Conservation (phyloP, 2,329 filamentous ascomycete species). For the Colletotrichum orbiculare region DNA sequence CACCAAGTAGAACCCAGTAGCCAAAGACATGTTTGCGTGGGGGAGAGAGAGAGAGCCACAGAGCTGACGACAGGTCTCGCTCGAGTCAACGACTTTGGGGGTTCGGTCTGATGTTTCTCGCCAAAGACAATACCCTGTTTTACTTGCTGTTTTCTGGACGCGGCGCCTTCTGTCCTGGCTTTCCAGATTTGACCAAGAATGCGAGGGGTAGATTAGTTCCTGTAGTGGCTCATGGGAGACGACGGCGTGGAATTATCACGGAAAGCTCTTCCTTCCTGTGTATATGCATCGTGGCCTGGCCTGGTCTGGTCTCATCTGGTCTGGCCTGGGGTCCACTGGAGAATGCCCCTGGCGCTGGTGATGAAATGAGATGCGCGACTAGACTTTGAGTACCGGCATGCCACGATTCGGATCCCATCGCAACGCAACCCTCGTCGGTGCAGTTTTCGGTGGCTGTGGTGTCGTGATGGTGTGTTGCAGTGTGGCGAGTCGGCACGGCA, state of each 20-base stretch:
- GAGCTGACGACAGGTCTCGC: not conserved
- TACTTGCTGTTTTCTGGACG: too few species aligned
- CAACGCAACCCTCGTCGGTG: too few species aligned
- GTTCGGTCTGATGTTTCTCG: too few species aligned
- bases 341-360: constrained; percentile 3
- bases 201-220: constrained; percentile 6
- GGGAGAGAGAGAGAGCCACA: not conserved
- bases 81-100: too few species aligned
- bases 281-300: not conserved
- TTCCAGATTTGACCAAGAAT: constrained; percentile 10
- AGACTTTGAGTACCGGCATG: constrained; percentile 32
- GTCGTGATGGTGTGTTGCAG: not conserved
- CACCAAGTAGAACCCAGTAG: not conserved
- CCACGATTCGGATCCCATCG: constrained; percentile 6
- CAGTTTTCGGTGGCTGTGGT: too few species aligned
- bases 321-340: not conserved
- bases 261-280: not conserved
- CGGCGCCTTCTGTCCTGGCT: too few species aligned
- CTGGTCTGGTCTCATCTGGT: not conserved
- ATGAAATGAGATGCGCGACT: constrained; percentile 11
- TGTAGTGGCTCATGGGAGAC: not conserved
- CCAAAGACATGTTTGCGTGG: not conserved
- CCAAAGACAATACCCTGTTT: too few species aligned
- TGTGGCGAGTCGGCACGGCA: constrained; percentile 3
- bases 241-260: constrained; percentile 14